Base-by-base conservation (phyloP, 768 basidiomycete genomes). In the Lentinula raphanica region DNA sequence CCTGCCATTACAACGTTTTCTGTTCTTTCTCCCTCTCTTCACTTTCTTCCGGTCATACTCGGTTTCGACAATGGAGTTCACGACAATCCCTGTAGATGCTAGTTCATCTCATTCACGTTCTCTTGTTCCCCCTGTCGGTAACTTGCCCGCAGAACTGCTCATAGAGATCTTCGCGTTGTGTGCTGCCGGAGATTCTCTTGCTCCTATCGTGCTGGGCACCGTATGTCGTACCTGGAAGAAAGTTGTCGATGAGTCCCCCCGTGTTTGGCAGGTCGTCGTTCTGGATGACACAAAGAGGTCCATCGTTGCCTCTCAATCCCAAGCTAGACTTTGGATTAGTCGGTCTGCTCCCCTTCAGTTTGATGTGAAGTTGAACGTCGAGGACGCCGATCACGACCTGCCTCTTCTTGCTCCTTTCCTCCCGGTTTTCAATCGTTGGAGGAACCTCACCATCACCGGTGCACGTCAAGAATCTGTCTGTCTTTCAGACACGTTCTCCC, bases 351-450 rank as follows among this genome's bases (percentile, higher is more conserved):
- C 82, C 0, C 75, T 88, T 36, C 73, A 74, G 0, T 79, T 88
- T 63, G 76, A 80, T 60, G 72, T 90, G 51, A 73, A 82, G 36
- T 65, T 90, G 57, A 69, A 77, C 15, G 69, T 84, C 19, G 57
- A 70, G 21, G 73, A 78, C 56, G 69, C 75, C 27, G 81, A 87
- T 58, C 71, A 71, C 57, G 72, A 88, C 32, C 75, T 90, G 3
- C 79, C 87, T 8, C 75, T 90, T 59, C 72, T 90, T 32, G 84
- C 86, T 0, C 85, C 84, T 4, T 73, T 90, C 35, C 71, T 90
- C 0, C 73, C 79, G 9, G 71, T 78, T 28, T 65, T 88, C 42
- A 65, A 72, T 58, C 81, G 89, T 39, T 90, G 87, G 86, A 72
- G 76, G 40, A 72, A 74, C 2, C 81, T 83, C 62, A 70, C 64